Percentiles rank a stretch among this genome's conserved stretches.
Evolutionary conservation across 148 eudicot genomes (phyloP).

Genomic region (Camellia japonica): DNA sequence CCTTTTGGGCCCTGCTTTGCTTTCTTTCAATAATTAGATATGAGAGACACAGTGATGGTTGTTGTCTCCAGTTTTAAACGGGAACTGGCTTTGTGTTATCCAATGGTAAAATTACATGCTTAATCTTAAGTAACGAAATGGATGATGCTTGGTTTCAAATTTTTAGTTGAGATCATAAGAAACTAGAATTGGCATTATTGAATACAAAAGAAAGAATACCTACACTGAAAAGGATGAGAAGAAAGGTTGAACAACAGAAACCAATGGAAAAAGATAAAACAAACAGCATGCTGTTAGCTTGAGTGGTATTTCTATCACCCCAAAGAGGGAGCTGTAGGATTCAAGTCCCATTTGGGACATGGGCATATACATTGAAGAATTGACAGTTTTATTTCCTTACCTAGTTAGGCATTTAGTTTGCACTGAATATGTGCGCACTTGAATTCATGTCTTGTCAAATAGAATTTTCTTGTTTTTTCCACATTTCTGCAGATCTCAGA

Average conservation of each 20-base stretch:
- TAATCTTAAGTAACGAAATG: neutral
- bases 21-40: too few species aligned
- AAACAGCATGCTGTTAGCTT: neutral
- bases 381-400: neutral
- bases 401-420: neutral
- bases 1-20: too few species aligned
- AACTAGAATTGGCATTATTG: neutral
- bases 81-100: neutral
- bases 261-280: neutral
- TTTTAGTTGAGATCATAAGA: neutral
- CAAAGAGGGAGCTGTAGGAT: neutral
- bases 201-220: neutral
- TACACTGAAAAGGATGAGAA: neutral
- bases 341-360: neutral
- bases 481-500: constrained; percentile 57
- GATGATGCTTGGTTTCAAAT: neutral
- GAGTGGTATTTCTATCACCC: neutral
- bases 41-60: too few species aligned
- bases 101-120: neutral
- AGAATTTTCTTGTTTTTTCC: constrained; percentile 7
- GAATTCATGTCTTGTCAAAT: neutral
- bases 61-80: neutral
- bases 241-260: neutral
- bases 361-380: neutral
- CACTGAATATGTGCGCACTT: neutral